Conservation (phyloP, 192 early-diverging fungal genomes). For the Lunasporangiospora selenospora region DNA sequence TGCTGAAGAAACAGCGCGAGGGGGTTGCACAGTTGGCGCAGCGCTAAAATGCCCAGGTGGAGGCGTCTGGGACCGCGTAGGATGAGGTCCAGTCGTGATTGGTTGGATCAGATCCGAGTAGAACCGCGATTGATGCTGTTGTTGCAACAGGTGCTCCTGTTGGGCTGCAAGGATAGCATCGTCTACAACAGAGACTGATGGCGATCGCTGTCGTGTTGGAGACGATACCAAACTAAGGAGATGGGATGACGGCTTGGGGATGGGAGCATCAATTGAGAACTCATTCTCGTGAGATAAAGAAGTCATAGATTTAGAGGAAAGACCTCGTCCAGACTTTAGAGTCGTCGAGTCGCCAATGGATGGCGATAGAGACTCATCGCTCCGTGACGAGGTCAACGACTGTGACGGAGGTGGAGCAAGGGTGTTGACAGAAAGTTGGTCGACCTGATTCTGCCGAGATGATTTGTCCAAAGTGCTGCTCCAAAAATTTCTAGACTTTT, state of each 20-base stretch:
- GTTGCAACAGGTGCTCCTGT: constrained; percentile 1
- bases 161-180: constrained; percentile 17
- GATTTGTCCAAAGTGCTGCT: too few species aligned
- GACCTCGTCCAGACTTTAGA: not conserved
- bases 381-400: not conserved
- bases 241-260: constrained; percentile 3
- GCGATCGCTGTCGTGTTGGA: constrained; percentile 11
- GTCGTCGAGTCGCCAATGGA: not conserved
- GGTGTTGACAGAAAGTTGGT: too few species aligned
- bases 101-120: constrained; percentile 1
- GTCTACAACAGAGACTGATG: constrained; percentile 32
- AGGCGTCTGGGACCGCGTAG: constrained; percentile 6
- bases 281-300: constrained; percentile 27
- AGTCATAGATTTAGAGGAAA: constrained; percentile 28
- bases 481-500: too few species aligned
- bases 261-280: not conserved
- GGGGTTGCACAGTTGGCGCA: constrained; percentile 9
- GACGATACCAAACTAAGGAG: not conserved
- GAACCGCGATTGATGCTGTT: not conserved
- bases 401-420: too few species aligned
- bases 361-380: constrained; percentile 4
- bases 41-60: too few species aligned
- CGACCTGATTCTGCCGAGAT: too few species aligned
- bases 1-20: constrained; percentile 10
- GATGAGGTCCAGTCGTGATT: not conserved